Percentiles rank a stretch among this genome's conserved stretches.
phyloP scores from a whole-genome alignment of 371 early-diverging fungal species.

The Choanephora cucurbitarum region DNA sequence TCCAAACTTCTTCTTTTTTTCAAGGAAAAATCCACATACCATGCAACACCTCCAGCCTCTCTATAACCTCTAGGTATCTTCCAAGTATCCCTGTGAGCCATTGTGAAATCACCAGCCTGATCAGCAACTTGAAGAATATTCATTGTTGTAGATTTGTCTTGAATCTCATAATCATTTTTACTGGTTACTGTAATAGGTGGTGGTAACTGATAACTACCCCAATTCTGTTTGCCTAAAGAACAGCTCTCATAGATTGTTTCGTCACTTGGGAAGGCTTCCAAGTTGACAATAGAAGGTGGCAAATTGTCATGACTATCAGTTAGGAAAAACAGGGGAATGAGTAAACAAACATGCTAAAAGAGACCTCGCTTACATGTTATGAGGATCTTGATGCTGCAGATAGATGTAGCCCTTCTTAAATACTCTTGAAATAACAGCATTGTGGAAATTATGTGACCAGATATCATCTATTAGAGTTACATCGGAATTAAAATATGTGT shows the following conservation, averaged over 20 bases:
- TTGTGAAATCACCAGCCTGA: slow-evolving; percentile 48
- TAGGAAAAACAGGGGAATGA: background rate
- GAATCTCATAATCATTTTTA: slow-evolving; percentile 15
- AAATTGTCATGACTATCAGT: slow-evolving; percentile 26
- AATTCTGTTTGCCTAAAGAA: slow-evolving; percentile 29
- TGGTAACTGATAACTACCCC: slow-evolving; percentile 41
- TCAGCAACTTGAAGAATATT: slow-evolving; percentile 35
- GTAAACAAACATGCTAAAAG: background rate
- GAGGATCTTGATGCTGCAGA: slow-evolving; percentile 42
- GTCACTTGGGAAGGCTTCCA: slow-evolving; percentile 37
- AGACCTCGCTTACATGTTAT: slow-evolving; percentile 28
- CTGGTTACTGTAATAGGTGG: slow-evolving; percentile 30
- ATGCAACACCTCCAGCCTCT: slow-evolving; percentile 42
- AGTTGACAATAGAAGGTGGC: slow-evolving; percentile 34
- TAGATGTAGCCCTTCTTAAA: slow-evolving; percentile 44
- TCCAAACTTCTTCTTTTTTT: background rate
- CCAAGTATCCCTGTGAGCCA: slow-evolving; percentile 54
- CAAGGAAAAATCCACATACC: slow-evolving; percentile 27
- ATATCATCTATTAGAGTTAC: slow-evolving; percentile 35
- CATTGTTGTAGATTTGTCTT: slow-evolving; percentile 17
- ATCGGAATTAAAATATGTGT: background rate
- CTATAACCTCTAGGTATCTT: slow-evolving; percentile 39
- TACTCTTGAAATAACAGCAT: slow-evolving; percentile 40
- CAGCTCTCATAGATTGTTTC: slow-evolving; percentile 39
- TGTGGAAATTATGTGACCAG: slow-evolving; percentile 49